phyloP scores from a whole-genome alignment of 2,329 filamentous ascomycete genomes.

The Colletotrichum somersetense region DNA sequence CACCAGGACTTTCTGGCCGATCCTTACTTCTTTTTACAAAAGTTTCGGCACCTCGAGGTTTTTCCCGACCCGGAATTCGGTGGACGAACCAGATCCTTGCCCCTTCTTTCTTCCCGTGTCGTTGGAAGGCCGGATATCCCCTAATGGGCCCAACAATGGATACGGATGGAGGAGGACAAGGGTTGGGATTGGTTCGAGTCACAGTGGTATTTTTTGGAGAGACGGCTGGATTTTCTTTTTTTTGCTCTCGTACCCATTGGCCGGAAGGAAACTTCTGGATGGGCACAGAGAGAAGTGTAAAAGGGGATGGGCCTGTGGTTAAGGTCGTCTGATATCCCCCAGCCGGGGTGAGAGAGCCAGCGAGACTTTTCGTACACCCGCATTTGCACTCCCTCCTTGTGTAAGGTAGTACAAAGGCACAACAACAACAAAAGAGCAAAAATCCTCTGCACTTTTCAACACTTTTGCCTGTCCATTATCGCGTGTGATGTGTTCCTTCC shows the following conservation, averaged over 20 bases:
- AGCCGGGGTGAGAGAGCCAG: conserved; percentile 27
- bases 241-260: conserved; percentile 1
- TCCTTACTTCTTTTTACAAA: conserved; percentile 3
- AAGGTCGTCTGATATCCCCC: conserved; percentile 37
- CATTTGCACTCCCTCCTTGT: conserved; percentile 46
- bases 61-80: conserved; percentile 12
- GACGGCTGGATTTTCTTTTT: conserved; percentile 24
- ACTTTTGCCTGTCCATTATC: neutral
- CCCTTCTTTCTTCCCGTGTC: neutral
- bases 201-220: conserved; percentile 40
- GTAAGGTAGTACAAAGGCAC: conserved; percentile 56
- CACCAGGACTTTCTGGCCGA: conserved; percentile 17
- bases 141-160: conserved; percentile 35
- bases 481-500: neutral
- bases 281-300: conserved; percentile 4
- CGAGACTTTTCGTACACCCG: conserved; percentile 30
- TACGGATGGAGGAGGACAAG: neutral
- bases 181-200: conserved; percentile 17
- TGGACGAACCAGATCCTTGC: conserved; percentile 9
- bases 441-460: conserved; percentile 44
- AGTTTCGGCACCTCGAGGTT: conserved; percentile 3
- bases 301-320: conserved; percentile 16
- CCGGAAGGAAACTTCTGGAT: conserved; percentile 34
- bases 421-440: conserved; percentile 51
- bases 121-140: conserved; percentile 39